A percentile compares a stretch with the other conserved stretches of the same genome.
phyloP scores from a whole-genome alignment of 192 early-diverging fungal genomes.

The Backusella sp. region DNA sequence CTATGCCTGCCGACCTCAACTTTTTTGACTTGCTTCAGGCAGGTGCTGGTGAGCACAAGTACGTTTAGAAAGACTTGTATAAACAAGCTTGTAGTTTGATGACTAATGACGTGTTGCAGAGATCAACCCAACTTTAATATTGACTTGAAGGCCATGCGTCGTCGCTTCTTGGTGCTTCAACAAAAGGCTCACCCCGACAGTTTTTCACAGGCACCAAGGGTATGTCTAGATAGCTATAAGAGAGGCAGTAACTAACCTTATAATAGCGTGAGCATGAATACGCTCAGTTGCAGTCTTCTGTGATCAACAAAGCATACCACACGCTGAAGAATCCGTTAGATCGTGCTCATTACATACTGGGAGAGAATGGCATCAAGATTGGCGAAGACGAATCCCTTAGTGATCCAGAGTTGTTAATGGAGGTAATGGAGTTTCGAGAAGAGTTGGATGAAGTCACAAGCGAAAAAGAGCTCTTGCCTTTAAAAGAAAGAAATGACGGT shows the following conservation, averaged over 20 bases:
- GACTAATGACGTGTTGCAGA: conserved; percentile 13
- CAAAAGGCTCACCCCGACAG: conserved; percentile 86
- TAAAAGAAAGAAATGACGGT: conserved; percentile 65
- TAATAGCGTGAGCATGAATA: conserved; percentile 59
- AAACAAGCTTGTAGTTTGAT: no score
- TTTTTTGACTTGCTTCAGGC: conserved; percentile 61
- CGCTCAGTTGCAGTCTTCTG: conserved; percentile 73
- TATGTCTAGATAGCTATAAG: conserved; percentile 19
- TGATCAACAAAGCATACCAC: conserved; percentile 87
- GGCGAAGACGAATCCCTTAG: conserved; percentile 61
- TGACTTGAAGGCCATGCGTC: conserved; percentile 57
- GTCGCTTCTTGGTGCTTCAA: conserved; percentile 73
- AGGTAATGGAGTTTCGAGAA: conserved; percentile 80
- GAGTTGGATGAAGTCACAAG: conserved; percentile 65
- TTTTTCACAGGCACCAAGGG: conserved; percentile 58
- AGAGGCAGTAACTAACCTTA: neutral
- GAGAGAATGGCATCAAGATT: conserved; percentile 52
- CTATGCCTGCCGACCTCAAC: conserved; percentile 42
- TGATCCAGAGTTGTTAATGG: conserved; percentile 76
- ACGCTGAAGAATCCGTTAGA: conserved; percentile 75
- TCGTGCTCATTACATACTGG: conserved; percentile 80
- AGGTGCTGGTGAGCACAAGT: conserved; percentile 27
- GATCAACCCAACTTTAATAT: conserved; percentile 61
- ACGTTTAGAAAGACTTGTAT: neutral
- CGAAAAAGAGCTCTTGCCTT: conserved; percentile 59